Conservation (phyloP, 805 yeast species). For the Myxozyma vanderwaltii region DNA sequence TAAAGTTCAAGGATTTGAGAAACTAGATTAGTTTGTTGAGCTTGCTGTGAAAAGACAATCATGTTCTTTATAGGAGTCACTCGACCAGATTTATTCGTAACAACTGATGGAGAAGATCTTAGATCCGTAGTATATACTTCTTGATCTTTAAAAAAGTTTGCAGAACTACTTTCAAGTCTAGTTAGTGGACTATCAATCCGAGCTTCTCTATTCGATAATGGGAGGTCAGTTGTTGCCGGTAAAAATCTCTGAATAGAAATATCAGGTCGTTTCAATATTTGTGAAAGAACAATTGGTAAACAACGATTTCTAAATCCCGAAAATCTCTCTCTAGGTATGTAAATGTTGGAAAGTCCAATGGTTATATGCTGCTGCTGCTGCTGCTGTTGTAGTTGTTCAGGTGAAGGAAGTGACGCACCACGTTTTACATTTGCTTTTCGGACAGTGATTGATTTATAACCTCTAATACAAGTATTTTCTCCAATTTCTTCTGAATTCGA, state of each 20-base stretch:
- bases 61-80: too few relatives aligned
- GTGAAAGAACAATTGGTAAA: not conserved
- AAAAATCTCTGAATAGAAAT: not conserved
- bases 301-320: not conserved
- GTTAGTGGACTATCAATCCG: not conserved
- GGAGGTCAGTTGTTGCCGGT: not conserved
- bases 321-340: not conserved
- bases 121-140: not conserved
- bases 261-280: not conserved
- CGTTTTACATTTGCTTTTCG: slow-evolving; percentile 1
- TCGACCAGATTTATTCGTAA: not conserved
- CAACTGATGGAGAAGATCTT: not conserved
- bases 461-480: not conserved
- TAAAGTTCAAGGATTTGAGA: not conserved
- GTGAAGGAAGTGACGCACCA: not conserved
- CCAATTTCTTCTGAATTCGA: not conserved
- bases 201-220: not conserved
- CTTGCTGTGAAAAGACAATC: not conserved
- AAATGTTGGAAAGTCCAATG: not conserved
- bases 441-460: not conserved
- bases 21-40: not conserved
- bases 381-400: not conserved
- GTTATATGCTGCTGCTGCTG: not conserved
- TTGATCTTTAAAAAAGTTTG: not conserved
- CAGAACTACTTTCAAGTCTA: not conserved